These are phyloP conservation scores for Huntiella bhutanensis DNA, from an alignment of 2,329 filamentous ascomycete species.

Conservation along the genomic window DNA sequence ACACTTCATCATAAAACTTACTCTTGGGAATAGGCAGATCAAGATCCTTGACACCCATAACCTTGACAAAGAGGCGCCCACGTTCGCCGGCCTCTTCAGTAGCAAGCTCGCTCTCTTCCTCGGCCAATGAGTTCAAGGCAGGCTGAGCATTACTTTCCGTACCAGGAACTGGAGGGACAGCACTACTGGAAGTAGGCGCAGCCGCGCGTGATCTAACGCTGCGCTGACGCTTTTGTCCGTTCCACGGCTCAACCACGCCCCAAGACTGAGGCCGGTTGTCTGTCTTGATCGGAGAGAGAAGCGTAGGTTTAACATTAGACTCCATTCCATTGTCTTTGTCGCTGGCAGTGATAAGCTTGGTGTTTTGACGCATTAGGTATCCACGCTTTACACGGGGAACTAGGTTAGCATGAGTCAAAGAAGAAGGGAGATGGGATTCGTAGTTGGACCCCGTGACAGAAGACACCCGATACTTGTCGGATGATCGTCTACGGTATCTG, in stretches of 20 bases:
- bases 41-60: slow-evolving; percentile 92
- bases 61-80: slow-evolving; percentile 88
- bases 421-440: slow-evolving; percentile 8
- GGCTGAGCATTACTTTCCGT: slow-evolving; percentile 58
- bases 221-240: slow-evolving; percentile 50
- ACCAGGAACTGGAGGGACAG: slow-evolving; percentile 68
- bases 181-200: slow-evolving; percentile 28
- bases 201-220: slow-evolving; percentile 29
- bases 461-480: too few species aligned
- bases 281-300: slow-evolving; percentile 54
- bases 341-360: slow-evolving; percentile 87
- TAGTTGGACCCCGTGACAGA: too few species aligned
- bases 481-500: too few species aligned
- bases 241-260: slow-evolving; percentile 86
- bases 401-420: slow-evolving; percentile 39
- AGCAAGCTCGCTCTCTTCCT: slow-evolving; percentile 44
- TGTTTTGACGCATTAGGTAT: slow-evolving; percentile 97
- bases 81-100: slow-evolving; percentile 69
- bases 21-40: slow-evolving; percentile 80
- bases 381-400: slow-evolving; percentile 58
- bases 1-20: slow-evolving; percentile 28
- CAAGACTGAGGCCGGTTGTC: slow-evolving; percentile 64
- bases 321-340: slow-evolving; percentile 44
- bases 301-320: slow-evolving; percentile 29
- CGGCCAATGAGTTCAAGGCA: slow-evolving; percentile 44